Base-by-base conservation (phyloP, 768 basidiomycete species). In the Mycena polygramma region DNA sequence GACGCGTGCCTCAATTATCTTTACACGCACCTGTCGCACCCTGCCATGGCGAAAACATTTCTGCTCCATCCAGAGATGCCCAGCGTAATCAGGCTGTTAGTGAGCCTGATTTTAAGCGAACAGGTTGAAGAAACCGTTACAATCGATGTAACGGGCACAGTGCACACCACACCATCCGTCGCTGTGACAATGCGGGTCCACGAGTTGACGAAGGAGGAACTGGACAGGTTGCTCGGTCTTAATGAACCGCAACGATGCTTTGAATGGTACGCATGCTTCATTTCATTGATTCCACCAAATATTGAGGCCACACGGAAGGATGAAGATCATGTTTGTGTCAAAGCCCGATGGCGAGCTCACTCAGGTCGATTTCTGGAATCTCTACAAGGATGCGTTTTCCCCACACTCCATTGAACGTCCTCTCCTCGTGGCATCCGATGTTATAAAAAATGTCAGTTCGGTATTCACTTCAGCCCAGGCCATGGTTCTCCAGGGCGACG, bases 291-390 rank as follows among this genome's bases (percentile, higher is more conserved):
- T 43, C 24, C 36, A 53, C 19, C 53, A 20, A 58, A 60, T 36
- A 53, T 54, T 76, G 17, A 57, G 22, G 49, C 57, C 22, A n/a
- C 43, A 0, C 53, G 39, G 26, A 76, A 96, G 97, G 97, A 97
- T 99, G 94, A 91, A 90, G 76, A 81, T 86, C n/a, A 93, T 95
- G 86, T 98, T 97, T 75, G 86, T 92, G 19, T 84, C 91, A 20
- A 91, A 91, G 69, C 80, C 91, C 2, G 90, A 92, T 5, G 90
- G 92, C 6, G 94, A 96, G 76, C 83, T 98, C 54, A 96, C 95
- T 0, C 98, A 99, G 79, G 95, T 97, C 41, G 92, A 94, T 64
- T 95, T 99, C 76, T 99, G 97, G 97, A 95, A 90, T 66, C 86
- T 96, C 15, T 99, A 99, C 82, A 92, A 93, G 71, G 92, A 94